A percentile compares a stretch with the other conserved stretches of the same genome.
These are phyloP conservation scores for Blastobotrys aristatus DNA, from an alignment of 1,139 yeast genomes.

Conservation along the genomic window DNA sequence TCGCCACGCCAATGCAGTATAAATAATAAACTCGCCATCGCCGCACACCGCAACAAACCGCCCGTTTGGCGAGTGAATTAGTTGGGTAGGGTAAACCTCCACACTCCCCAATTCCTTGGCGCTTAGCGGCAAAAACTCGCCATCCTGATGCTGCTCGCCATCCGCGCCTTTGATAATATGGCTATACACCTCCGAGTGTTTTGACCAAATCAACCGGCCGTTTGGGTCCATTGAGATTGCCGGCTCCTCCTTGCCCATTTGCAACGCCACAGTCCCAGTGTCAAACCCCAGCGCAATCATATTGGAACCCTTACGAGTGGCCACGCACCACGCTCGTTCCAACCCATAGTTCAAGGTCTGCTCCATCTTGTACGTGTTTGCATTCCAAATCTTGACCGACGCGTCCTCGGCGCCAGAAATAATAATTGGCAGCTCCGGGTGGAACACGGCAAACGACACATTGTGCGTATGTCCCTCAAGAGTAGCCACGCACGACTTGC, in stretches of 20 bases:
- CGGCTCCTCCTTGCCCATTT: conserved; percentile 92
- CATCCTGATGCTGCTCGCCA: conserved; percentile 54
- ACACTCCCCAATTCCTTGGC: conserved; percentile 88
- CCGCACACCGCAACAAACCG: conserved; percentile 96
- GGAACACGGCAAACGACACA: conserved; percentile 95
- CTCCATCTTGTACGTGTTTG: conserved; percentile 80
- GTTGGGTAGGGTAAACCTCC: conserved; percentile 84
- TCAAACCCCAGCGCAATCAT: conserved; percentile 91
- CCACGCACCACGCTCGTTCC: conserved; percentile 96
- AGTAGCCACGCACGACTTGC: conserved; percentile 91
- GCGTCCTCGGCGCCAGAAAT: conserved; percentile 87
- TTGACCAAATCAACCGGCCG: conserved; percentile 87
- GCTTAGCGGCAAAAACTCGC: conserved; percentile 67
- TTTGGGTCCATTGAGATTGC: conserved; percentile 87
- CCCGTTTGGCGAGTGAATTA: conserved; percentile 93
- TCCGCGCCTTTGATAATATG: conserved; percentile 64
- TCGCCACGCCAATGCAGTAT: conserved; percentile 97
- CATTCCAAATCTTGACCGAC: conserved; percentile 91
- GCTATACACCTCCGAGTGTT: conserved; percentile 84
- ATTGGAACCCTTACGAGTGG: conserved; percentile 70
- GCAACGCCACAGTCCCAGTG: conserved; percentile 81
- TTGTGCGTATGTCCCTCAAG: conserved; percentile 90
- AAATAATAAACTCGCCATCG: conserved; percentile 94
- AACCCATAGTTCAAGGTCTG: conserved; percentile 85
- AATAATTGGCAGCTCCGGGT: conserved; percentile 87